Evolutionary conservation across 768 basidiomycete species (phyloP), one percentile per base, ranked within the genome.

Genomic region (Xerocomellus amylosporus): DNA sequence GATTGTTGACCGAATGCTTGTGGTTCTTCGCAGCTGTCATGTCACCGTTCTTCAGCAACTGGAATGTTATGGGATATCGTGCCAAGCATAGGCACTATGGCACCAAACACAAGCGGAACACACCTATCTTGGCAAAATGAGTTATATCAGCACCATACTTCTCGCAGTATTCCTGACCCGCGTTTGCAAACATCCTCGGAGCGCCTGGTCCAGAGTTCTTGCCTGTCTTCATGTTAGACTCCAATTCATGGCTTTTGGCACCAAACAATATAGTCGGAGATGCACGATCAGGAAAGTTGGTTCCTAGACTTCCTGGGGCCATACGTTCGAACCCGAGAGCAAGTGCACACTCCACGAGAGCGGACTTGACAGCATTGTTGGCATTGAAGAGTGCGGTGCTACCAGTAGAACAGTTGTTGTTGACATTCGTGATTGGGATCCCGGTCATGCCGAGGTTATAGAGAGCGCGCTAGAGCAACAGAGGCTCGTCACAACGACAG

Each of bases 281-380:
- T 12, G 62, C 51, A 28, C 79, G 72, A 58, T 79, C 80, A 0
- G 82, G 80, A 59, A 82, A 91, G 64, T 84, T 79, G 13, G 81
- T 82, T 8, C 83, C 82, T 8, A 91, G 73, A 62, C 85, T 86
- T 30, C 89, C 89, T 5, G 85, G 84, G 19, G 79, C 76, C 88
- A 92, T 92, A 34, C 88, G 85, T 69, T 93, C 92, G 60, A 93
- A 93, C 12, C 92, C 91, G 1, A 93, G 81, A 0, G 92, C 91
- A 20, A 94, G 74, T 1, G 86, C 81, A 65, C 90, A 92, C 51
- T 89, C 85, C 2, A 75, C 82, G 51, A 85, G 77, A 14, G 86
- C 87, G 38, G 79, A 79, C 66, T 85, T 88, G 42, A 93, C 82
- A 9, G 81, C 77, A 22, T 79, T 83, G 59, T 86, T 87, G 8